These are phyloP conservation scores for Saprolegnia diclina DNA, from an alignment of 352 stramenopile species.

Conservation along the genomic window DNA sequence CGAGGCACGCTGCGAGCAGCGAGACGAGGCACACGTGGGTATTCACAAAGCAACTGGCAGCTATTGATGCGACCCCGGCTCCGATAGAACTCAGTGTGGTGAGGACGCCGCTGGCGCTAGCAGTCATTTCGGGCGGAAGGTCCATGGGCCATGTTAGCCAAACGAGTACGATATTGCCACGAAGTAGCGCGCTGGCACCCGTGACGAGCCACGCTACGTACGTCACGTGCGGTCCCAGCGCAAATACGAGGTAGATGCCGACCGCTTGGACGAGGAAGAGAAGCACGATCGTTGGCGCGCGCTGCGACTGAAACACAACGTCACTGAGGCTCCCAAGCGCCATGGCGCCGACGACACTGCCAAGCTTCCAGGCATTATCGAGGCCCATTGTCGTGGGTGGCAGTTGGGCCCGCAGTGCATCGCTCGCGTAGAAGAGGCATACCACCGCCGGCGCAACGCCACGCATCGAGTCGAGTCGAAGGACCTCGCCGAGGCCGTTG, in stretches of 20 bases:
- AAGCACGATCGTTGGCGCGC: not conserved
- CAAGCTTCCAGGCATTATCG: not conserved
- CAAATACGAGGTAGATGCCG: not conserved
- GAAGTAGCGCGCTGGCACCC: not conserved
- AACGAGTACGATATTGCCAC: not conserved
- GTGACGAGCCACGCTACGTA: not conserved
- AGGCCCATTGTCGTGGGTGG: not conserved
- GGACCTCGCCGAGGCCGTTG: not conserved
- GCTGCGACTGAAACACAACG: not conserved
- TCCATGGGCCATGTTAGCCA: not conserved
- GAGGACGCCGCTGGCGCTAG: not conserved
- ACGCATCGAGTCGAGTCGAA: not conserved
- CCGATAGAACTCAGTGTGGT: not conserved
- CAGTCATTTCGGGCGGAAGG: not conserved
- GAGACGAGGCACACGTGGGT: too few species aligned
- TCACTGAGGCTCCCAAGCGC: not conserved
- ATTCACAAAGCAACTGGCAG: too few species aligned
- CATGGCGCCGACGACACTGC: not conserved
- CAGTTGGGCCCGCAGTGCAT: too few species aligned
- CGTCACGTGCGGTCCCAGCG: not conserved
- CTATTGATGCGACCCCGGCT: not conserved
- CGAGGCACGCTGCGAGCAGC: too few species aligned
- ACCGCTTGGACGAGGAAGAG: not conserved
- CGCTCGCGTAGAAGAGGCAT: not conserved
- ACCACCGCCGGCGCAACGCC: not conserved